Evolutionary conservation across 768 basidiomycete species (phyloP).

Genomic region (Suillus plorans): DNA sequence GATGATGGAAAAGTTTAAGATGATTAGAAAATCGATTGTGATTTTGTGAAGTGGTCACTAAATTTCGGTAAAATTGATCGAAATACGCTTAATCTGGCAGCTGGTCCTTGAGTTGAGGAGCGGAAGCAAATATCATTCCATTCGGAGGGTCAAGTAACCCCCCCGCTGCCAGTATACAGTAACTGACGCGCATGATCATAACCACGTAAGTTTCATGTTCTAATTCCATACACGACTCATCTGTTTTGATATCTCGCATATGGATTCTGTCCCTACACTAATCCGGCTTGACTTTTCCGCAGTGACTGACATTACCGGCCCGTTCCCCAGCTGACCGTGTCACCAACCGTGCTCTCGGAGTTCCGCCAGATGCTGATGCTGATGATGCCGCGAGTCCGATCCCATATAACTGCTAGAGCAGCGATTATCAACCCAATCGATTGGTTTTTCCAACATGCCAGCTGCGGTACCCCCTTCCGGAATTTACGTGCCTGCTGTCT

Average conservation of each 20-base stretch:
- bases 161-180: background rate
- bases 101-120: background rate
- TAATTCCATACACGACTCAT: too few relatives aligned
- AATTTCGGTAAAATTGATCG: background rate
- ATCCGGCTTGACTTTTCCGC: too few relatives aligned
- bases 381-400: background rate
- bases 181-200: background rate
- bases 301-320: background rate
- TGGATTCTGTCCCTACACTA: too few relatives aligned
- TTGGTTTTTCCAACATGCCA: constrained; percentile 19
- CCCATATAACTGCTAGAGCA: constrained; percentile 3
- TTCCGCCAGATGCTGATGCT: constrained; percentile 6
- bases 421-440: background rate
- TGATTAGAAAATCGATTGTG: background rate
- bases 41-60: background rate
- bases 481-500: constrained; percentile 75
- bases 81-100: background rate
- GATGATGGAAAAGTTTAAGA: background rate
- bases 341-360: constrained; percentile 1
- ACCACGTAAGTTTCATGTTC: too few relatives aligned
- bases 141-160: background rate
- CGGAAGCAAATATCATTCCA: background rate
- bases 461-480: constrained; percentile 57
- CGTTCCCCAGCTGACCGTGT: background rate
- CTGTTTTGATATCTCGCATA: too few relatives aligned